These are phyloP conservation scores for Cystoderma amianthinum DNA, from an alignment of 768 basidiomycete genomes.

Conservation along the genomic window DNA sequence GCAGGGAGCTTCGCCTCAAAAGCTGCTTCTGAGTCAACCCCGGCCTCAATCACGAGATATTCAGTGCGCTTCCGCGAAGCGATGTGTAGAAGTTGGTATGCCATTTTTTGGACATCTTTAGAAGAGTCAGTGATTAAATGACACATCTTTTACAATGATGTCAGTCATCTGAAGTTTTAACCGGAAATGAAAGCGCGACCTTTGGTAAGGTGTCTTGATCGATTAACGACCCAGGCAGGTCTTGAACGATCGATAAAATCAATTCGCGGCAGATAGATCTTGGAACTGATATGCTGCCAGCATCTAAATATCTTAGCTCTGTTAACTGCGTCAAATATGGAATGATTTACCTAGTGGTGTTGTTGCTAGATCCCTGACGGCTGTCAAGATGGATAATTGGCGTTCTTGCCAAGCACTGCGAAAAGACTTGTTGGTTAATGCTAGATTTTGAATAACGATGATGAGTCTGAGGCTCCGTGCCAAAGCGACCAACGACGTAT, in stretches of 20 bases:
- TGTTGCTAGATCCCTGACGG: conserved; percentile 57
- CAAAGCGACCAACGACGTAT: conserved; percentile 52
- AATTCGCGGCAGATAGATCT: conserved; percentile 62
- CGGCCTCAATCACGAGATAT: conserved; percentile 80
- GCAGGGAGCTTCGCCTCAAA: conserved; percentile 52
- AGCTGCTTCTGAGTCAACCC: conserved; percentile 60
- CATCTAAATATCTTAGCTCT: conserved; percentile 10
- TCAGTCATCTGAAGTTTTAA: background rate
- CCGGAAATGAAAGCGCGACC: conserved; percentile 25
- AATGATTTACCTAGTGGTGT: conserved; percentile 29
- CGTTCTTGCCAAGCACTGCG: conserved; percentile 63
- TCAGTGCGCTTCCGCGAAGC: conserved; percentile 76
- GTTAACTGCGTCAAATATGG: conserved; percentile 5
- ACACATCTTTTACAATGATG: conserved; percentile 54
- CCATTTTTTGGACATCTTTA: conserved; percentile 63
- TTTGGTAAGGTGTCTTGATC: conserved; percentile 58
- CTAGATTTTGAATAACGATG: conserved; percentile 61
- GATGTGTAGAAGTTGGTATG: conserved; percentile 63
- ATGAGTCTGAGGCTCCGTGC: conserved; percentile 66
- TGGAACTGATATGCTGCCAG: conserved; percentile 39
- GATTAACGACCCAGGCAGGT: conserved; percentile 56
- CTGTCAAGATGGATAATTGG: conserved; percentile 39
- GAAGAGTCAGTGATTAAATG: conserved; percentile 67
- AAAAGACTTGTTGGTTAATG: conserved; percentile 65
- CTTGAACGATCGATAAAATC: conserved; percentile 61